Percentiles rank a stretch among this genome's conserved stretches.
These are phyloP conservation scores for Tilletiopsis washingtonensis DNA, from an alignment of 1,284 basidiomycete genomes.

Conservation along the genomic window DNA sequence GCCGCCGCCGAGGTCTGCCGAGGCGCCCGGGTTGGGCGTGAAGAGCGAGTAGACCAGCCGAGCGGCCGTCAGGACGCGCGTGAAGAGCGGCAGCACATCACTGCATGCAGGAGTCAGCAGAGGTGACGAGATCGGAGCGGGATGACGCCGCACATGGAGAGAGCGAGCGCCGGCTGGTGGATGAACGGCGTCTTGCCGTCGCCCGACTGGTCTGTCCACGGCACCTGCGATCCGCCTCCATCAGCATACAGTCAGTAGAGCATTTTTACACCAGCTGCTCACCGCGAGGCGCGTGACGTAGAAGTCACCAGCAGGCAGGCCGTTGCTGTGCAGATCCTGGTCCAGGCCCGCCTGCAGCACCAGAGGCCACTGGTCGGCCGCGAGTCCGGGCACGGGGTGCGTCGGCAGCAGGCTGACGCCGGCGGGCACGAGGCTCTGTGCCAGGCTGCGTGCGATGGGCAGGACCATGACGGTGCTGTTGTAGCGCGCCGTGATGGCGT, in stretches of 20 bases:
- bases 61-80: not conserved
- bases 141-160: not conserved
- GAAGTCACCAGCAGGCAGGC: not conserved
- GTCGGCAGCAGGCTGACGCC: not conserved
- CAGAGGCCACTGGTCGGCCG: not conserved
- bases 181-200: conserved; percentile 2
- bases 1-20: too few relatives aligned
- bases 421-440: not conserved
- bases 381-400: not conserved
- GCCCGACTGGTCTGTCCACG: not conserved
- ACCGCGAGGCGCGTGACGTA: not conserved
- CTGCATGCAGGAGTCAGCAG: not conserved
- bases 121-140: not conserved
- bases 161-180: not conserved
- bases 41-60: not conserved
- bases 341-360: not conserved
- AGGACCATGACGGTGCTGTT: not conserved
- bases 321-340: not conserved
- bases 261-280: not conserved
- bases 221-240: too few relatives aligned
- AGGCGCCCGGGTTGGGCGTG: not conserved
- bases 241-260: too few relatives aligned
- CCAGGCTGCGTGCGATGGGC: not conserved
- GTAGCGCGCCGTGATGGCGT: not conserved
- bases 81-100: not conserved